Evolutionary conservation across 2,329 filamentous ascomycete species (phyloP).

Genomic region (Apiospora marii): DNA sequence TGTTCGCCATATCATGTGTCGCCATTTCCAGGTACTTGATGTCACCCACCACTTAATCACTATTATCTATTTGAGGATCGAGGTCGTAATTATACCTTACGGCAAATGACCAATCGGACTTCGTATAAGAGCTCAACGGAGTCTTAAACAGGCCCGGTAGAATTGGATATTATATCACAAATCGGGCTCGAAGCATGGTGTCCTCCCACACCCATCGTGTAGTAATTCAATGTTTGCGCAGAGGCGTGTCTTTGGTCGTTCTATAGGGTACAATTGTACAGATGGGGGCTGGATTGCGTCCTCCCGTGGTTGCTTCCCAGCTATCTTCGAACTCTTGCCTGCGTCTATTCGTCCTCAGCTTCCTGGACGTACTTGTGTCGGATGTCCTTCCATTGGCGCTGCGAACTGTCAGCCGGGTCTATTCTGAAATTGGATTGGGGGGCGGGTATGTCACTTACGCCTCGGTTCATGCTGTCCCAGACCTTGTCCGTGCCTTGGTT

Average conservation of each 20-base stretch:
- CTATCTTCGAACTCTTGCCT: neutral
- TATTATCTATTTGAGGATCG: neutral
- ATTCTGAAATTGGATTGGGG: conserved; percentile 2
- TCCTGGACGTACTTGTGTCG: conserved; percentile 84
- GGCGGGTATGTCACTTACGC: conserved; percentile 69
- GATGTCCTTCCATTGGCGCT: conserved; percentile 99
- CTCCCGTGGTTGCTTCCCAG: conserved; percentile 21
- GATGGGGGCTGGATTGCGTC: conserved; percentile 24
- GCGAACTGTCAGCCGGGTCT: conserved; percentile 43
- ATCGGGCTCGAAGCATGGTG: neutral
- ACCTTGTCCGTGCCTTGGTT: conserved; percentile 82
- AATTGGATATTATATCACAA: neutral
- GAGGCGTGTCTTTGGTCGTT: conserved; percentile 28
- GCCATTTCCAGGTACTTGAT: neutral
- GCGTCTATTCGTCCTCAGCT: conserved; percentile 66
- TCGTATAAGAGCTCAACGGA: neutral
- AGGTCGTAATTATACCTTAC: neutral
- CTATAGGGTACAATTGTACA: conserved; percentile 38
- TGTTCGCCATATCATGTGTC: neutral
- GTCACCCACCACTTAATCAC: neutral
- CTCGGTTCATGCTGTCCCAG: conserved; percentile 91
- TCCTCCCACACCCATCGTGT: neutral
- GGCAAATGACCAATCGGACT: neutral
- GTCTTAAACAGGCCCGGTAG: neutral
- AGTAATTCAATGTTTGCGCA: conserved; percentile 2